Percentiles rank a stretch among this genome's conserved stretches.
Conservation (phyloP, 192 early-diverging fungal genomes). For the Backusella sp. region DNA sequence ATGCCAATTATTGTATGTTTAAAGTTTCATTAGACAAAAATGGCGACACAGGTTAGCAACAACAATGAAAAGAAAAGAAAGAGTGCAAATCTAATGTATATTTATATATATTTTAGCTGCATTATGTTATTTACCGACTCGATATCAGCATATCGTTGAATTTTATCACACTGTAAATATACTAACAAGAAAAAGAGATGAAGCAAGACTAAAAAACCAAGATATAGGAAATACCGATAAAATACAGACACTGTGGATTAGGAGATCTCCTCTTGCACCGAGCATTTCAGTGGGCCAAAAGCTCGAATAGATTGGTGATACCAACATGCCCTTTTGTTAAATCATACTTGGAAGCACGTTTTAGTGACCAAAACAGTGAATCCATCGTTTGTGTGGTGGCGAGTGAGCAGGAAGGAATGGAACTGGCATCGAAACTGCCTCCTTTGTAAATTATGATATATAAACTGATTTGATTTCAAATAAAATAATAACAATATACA, state of each 20-base stretch:
- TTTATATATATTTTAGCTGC: background rate
- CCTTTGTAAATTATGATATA: background rate
- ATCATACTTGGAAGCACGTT: constrained; percentile 18
- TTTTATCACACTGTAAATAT: constrained; percentile 17
- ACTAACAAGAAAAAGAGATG: background rate
- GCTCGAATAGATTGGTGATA: constrained; percentile 16
- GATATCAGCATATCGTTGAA: background rate
- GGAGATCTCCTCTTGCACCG: constrained; percentile 12
- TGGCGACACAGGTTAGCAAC: constrained; percentile 9
- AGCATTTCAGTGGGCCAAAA: constrained; percentile 22
- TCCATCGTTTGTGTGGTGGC: background rate
- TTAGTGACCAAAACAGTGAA: background rate
- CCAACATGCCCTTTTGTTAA: constrained; percentile 27
- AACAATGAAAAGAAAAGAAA: background rate
- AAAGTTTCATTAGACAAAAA: constrained; percentile 16
- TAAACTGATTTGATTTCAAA: background rate
- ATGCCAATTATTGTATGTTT: constrained; percentile 19
- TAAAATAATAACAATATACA: background rate
- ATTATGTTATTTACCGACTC: constrained; percentile 14
- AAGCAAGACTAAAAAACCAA: background rate
- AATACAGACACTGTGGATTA: constrained; percentile 19
- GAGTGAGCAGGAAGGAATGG: constrained; percentile 19
- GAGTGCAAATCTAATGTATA: background rate
- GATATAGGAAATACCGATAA: constrained; percentile 24
- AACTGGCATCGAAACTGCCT: background rate